A percentile compares a stretch with the other conserved stretches of the same genome.
These are phyloP conservation scores for Chlorencoelia australis DNA, from an alignment of 2,329 filamentous ascomycete genomes.

Conservation along the genomic window DNA sequence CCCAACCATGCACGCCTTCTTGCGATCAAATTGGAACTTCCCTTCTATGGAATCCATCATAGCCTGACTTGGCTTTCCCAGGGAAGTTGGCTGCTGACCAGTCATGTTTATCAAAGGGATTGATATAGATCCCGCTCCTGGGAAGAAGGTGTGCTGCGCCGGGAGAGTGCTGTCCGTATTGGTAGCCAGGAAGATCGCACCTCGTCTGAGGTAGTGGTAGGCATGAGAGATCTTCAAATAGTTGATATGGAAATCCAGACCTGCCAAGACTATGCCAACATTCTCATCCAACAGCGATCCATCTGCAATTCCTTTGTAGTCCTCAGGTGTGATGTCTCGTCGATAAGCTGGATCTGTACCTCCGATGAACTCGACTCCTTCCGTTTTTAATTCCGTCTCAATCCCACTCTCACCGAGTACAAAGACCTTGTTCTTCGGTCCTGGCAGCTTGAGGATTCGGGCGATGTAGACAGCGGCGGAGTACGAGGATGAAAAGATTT, in stretches of 20 bases:
- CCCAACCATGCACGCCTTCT: constrained; percentile 87
- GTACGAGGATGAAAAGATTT: constrained; percentile 90
- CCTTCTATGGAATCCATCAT: constrained; percentile 99
- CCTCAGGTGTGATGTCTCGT: constrained; percentile 68
- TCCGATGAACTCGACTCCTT: constrained; percentile 71
- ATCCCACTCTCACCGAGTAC: constrained; percentile 87
- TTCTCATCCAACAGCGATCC: constrained; percentile 71
- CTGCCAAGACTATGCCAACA: constrained; percentile 80
- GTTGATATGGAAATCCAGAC: constrained; percentile 89
- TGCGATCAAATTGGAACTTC: constrained; percentile 81
- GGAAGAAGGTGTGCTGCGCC: constrained; percentile 72
- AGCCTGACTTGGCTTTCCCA: constrained; percentile 93
- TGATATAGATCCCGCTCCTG: constrained; percentile 77
- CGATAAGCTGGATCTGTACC: constrained; percentile 74
- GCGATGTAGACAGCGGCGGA: constrained; percentile 93
- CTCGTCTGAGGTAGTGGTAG: constrained; percentile 73
- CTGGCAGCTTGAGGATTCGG: constrained; percentile 71
- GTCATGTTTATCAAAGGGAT: constrained; percentile 68
- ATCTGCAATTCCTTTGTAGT: constrained; percentile 71
- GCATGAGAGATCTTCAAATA: constrained; percentile 84
- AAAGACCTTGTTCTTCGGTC: constrained; percentile 84
- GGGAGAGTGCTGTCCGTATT: constrained; percentile 89
- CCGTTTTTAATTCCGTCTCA: constrained; percentile 74
- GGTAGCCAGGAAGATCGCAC: constrained; percentile 82
- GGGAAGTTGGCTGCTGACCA: constrained; percentile 57